These are phyloP conservation scores for Verbena officinalis DNA, from an alignment of 257 asterid genomes.

Conservation along the genomic window DNA sequence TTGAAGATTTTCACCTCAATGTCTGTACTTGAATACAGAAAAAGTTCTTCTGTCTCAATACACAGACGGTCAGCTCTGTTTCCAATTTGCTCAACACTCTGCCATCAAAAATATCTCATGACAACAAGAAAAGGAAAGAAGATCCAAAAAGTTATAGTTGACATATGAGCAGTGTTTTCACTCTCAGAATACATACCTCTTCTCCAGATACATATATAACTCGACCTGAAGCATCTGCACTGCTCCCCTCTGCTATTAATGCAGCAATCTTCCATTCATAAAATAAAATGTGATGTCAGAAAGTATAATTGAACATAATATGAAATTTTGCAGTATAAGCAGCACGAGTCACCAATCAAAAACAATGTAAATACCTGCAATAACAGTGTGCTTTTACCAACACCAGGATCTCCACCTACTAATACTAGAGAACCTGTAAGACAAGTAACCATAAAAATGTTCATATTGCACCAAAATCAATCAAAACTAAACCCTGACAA, in stretches of 20 bases:
- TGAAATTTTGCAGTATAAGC: neutral
- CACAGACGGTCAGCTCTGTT: slow-evolving; percentile 86
- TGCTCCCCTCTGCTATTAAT: slow-evolving; percentile 66
- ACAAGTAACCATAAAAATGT: neutral
- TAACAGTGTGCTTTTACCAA: slow-evolving; percentile 92
- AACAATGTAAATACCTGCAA: slow-evolving; percentile 66
- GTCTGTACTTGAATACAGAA: slow-evolving; percentile 83
- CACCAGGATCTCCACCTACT: slow-evolving; percentile 98
- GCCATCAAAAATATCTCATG: slow-evolving; percentile 34
- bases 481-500: neutral
- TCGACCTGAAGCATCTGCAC: slow-evolving; percentile 48
- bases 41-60: slow-evolving; percentile 64
- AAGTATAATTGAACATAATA: slow-evolving; percentile 11
- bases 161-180: slow-evolving; percentile 9
- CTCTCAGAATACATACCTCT: slow-evolving; percentile 59
- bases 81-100: slow-evolving; percentile 97
- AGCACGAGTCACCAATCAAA: slow-evolving; percentile 19
- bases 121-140: neutral
- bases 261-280: slow-evolving; percentile 75
- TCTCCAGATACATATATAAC: slow-evolving; percentile 97
- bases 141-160: neutral
- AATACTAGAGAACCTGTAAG: slow-evolving; percentile 81
- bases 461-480: slow-evolving; percentile 12
- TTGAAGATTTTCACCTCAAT: slow-evolving; percentile 66
- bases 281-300: slow-evolving; percentile 26